Percentiles rank a stretch among this genome's conserved stretches.
Conservation (phyloP, 352 stramenopile genomes). For the Phytophthora sp. region DNA sequence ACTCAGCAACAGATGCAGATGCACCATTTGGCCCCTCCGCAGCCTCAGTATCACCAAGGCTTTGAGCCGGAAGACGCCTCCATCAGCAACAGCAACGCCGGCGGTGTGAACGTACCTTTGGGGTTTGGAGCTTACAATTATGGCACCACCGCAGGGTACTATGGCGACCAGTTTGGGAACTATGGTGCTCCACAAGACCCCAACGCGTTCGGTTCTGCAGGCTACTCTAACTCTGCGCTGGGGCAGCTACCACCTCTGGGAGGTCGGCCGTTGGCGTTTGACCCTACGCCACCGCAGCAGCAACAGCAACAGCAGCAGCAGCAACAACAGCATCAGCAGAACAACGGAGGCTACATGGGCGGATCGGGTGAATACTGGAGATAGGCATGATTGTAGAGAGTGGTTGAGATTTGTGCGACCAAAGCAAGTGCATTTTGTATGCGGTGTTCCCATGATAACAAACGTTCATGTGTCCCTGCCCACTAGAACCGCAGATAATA, state of each 20-base stretch:
- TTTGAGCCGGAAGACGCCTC: conserved; percentile 72
- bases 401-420: background rate
- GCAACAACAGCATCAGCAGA: conserved; percentile 37
- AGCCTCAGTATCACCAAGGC: conserved; percentile 51
- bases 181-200: conserved; percentile 36
- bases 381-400: conserved; percentile 28
- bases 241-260: conserved; percentile 39
- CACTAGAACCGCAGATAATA: conserved; percentile 74
- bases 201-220: conserved; percentile 38
- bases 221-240: conserved; percentile 30
- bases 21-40: conserved; percentile 35
- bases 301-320: conserved; percentile 37
- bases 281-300: conserved; percentile 32
- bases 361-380: conserved; percentile 62
- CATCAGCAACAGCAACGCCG: conserved; percentile 22
- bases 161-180: conserved; percentile 44
- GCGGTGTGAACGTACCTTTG: conserved; percentile 33
- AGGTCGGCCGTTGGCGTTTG: conserved; percentile 33
- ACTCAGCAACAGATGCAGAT: conserved; percentile 43
- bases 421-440: conserved; percentile 20
- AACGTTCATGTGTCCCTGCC: background rate
- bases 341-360: conserved; percentile 51
- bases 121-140: conserved; percentile 42
- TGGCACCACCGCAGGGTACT: conserved; percentile 32
- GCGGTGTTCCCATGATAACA: conserved; percentile 2